Evolutionary conservation across 1,284 basidiomycete genomes (phyloP), one percentile per base, ranked within the genome.

Genomic region (Gymnopus androsaceus): DNA sequence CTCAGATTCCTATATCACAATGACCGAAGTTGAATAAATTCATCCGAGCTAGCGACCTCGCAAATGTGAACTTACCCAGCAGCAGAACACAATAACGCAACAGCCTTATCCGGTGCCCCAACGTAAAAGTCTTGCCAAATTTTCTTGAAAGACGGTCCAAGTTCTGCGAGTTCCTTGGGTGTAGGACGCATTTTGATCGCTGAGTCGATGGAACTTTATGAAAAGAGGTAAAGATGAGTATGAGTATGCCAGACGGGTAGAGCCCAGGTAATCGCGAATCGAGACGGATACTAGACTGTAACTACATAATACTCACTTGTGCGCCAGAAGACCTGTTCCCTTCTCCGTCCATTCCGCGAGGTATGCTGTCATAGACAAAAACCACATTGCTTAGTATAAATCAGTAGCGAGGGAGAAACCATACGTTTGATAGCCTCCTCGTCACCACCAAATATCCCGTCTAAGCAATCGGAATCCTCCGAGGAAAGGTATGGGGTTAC

Each of bases 161-260:
- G 64, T n/a, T 66, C 66, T 40, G 72, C 66, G 21, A 82, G 66
- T 23, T 84, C 80, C 7, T 54, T 23, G 7, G 62, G 56, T 5
- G 63, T 70, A 2, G 82, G 82, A 8, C 82, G 75, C 15, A 80
- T 60, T 62, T 83, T 83, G 59, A 79, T 69, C 1, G 76, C 80
- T 4, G 72, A 71, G 49, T 82, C 79, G 37, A 74, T 58, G 5
- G 66, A 69, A 54, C 80, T 82, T 49, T 27, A 5, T 4, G n/a
- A 3, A 23, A 40, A 11, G 19, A 9, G 19, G 15, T 17, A 36
- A 36, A 4, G 12, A 5, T 12, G 3, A 21, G 36, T n/a, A 40
- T 12, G 23, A 15, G 2, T 8, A 23, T 28, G 4, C 15, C 25
- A 27, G 3, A 7, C 6, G 7, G 17, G 30, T 3, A n/a, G 4